Evolutionary conservation across 768 basidiomycete species (phyloP), one percentile per base, ranked within the genome.

Genomic region (Boletus barrowsii): DNA sequence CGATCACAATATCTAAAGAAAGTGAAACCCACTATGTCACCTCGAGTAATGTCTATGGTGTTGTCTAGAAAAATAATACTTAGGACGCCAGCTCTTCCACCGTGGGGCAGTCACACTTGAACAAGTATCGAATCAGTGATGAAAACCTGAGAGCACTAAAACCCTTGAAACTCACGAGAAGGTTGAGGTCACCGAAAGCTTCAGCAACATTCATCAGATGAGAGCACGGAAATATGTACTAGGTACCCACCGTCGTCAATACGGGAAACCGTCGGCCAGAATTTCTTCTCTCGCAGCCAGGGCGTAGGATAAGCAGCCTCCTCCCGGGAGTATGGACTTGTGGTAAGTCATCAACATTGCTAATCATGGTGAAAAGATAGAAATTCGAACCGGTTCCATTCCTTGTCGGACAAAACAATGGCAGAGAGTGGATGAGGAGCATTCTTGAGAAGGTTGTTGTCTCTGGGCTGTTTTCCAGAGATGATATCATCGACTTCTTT

Each of bases 181-280:
- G 80, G 69, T 98, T 93, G 54, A 91, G 73, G 71, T 99, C 96
- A 42, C 96, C 96, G 65, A 90, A 95, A 10, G 93, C 93, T 95
- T 55, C 42, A 51, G 41, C 42, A 57, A 46, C 29, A 35, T 47
- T 13, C n/a, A 49, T 62, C 24, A 62, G 56, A 33, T 37, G 13
- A 42, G 29, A 18, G 10, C 5, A 22, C 20, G 3, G 53, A 36
- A 18, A 22, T 17, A 42, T 20, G 26, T 41, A 18, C 15, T 4
- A 45, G 11, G n/a, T 14, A 72, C 86, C 66, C 68, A 94, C 93
- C 89, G 76, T 98, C 96, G 65, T 98, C 95, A 48, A 99, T 82
- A 44, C 96, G 80, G 5, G 90, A 87, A 41, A 95, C 89, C 5
- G 90, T 81, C 1, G 97, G 96, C 97, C 97, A 99, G 75, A 98